phyloP scores from a whole-genome alignment of 257 asterid genomes.

The Linderniella brevidens region DNA sequence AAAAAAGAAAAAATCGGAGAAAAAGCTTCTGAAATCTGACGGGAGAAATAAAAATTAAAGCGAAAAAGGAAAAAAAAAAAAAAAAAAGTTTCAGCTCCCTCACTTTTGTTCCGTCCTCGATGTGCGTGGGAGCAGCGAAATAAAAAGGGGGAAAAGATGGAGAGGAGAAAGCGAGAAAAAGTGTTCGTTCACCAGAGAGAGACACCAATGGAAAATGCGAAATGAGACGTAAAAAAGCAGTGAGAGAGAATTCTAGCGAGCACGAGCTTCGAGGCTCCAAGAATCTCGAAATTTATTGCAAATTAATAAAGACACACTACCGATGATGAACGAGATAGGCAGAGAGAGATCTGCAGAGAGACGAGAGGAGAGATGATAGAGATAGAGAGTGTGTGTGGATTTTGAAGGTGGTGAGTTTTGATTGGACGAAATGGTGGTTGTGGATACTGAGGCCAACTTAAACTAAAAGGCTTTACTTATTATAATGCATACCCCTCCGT shows the following conservation, averaged over 20 bases:
- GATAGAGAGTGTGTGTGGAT: background rate
- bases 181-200: too few relatives aligned
- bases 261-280: conserved; percentile 13
- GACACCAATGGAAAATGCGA: too few relatives aligned
- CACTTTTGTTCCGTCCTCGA: too few relatives aligned
- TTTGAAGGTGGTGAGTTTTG: conserved; percentile 41
- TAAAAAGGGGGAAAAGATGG: too few relatives aligned
- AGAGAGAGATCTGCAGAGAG: conserved; percentile 14
- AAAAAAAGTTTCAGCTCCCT: too few relatives aligned
- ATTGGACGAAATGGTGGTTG: conserved; percentile 66
- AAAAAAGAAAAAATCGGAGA: too few relatives aligned
- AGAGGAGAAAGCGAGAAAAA: too few relatives aligned
- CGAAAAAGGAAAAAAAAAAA: too few relatives aligned
- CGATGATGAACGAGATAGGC: background rate
- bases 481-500: conserved; percentile 18
- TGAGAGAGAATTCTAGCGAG: conserved; percentile 6
- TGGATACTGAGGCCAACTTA: conserved; percentile 48
- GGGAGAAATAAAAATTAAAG: too few relatives aligned
- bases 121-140: too few relatives aligned
- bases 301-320: conserved; percentile 1
- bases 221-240: too few relatives aligned
- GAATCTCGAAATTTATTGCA: conserved; percentile 19
- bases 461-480: conserved; percentile 17
- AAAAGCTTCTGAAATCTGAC: too few relatives aligned
- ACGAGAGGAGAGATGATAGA: conserved; percentile 13